Conservation (phyloP, 257 asterid species). For the Scutellaria galericulata region DNA sequence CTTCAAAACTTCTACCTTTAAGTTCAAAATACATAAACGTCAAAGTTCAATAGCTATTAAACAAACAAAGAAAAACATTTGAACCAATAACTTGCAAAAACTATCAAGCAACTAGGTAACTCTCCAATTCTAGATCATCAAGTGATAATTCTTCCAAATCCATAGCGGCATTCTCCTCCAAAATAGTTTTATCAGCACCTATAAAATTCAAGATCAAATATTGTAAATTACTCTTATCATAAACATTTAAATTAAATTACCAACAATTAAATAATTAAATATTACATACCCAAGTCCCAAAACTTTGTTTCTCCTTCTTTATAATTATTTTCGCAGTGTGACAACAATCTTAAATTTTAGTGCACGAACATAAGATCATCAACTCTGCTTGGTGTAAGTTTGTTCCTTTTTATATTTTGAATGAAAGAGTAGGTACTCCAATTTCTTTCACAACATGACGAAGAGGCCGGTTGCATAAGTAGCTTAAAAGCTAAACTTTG, state of each 20-base stretch:
- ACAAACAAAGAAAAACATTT: no score
- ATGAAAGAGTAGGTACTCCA: neutral
- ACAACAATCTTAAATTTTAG: conserved; percentile 1
- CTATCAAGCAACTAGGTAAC: neutral
- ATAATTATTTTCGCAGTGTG: neutral
- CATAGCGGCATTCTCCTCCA: neutral
- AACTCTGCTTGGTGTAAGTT: neutral
- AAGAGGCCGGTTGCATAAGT: no score
- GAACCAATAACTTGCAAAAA: no score
- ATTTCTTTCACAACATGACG: no score
- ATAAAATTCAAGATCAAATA: neutral
- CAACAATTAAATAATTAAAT: neutral
- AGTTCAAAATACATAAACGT: no score
- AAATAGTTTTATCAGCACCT: neutral
- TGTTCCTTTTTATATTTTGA: neutral
- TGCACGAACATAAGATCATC: neutral
- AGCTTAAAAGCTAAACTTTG: neutral
- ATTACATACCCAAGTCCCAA: neutral
- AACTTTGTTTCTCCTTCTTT: neutral
- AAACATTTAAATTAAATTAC: neutral
- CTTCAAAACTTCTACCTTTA: no score
- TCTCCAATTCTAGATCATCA: neutral
- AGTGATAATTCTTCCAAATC: neutral
- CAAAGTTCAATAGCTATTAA: no score
- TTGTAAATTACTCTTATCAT: neutral